Evolutionary conservation across 192 early-diverging fungal genomes (phyloP).

Genomic region (Paraglomus occultum): DNA sequence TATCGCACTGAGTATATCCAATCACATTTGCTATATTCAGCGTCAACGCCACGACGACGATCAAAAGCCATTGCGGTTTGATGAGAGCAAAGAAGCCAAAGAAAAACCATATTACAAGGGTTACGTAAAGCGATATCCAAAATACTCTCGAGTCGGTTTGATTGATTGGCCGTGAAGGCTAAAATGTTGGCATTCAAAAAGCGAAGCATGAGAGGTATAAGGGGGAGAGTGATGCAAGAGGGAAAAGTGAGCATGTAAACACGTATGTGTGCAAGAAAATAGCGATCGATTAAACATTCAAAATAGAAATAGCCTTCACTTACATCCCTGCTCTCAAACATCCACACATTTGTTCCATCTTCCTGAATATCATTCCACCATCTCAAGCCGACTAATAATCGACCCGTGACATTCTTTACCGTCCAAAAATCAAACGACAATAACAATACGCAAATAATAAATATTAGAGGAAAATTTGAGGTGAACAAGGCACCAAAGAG

Average conservation of each 20-base stretch:
- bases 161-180: conserved; percentile 72
- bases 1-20: conserved; percentile 95
- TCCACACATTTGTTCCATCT: conserved; percentile 94
- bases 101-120: conserved; percentile 79
- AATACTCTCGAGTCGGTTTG: conserved; percentile 88
- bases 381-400: conserved; percentile 92
- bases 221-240: conserved; percentile 1
- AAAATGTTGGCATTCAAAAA: too few species aligned
- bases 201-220: conserved; percentile 7
- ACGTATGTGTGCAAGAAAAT: conserved; percentile 3
- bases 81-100: conserved; percentile 76
- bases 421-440: conserved; percentile 99
- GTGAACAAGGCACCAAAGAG: conserved; percentile 82
- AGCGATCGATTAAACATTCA: conserved; percentile 5
- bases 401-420: conserved; percentile 96
- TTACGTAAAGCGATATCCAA: conserved; percentile 87
- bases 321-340: conserved; percentile 92
- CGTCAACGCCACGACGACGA: conserved; percentile 80
- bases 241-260: conserved; percentile 12
- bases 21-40: conserved; percentile 91
- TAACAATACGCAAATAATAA: conserved; percentile 88
- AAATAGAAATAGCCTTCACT: conserved; percentile 16
- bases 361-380: conserved; percentile 99
- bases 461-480: conserved; percentile 82
- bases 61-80: conserved; percentile 78